Conservation (phyloP, 78 protist species). For the Bodo saltans region DNA sequence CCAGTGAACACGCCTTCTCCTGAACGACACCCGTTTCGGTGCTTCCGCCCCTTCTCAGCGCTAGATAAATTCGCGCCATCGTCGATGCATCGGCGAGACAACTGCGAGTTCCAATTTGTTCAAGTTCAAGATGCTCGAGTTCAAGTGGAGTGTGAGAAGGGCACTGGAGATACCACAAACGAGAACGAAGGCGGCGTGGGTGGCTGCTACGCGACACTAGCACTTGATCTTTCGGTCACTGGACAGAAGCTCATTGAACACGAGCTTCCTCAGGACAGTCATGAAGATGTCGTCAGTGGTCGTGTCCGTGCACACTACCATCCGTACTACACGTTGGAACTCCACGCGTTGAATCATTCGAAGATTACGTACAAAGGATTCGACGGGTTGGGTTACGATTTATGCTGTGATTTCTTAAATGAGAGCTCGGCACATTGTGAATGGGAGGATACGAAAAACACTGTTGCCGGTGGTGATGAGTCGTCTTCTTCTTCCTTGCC, state of each 20-base stretch:
- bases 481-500: not conserved
- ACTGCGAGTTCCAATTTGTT: not conserved
- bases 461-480: not conserved
- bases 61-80: not conserved
- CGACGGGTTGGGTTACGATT: not conserved
- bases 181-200: too few relatives aligned
- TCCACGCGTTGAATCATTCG: not conserved
- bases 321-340: not conserved
- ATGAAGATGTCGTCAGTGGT: not conserved
- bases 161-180: not conserved
- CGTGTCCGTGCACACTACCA: too few relatives aligned
- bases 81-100: not conserved
- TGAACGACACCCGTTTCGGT: not conserved
- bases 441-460: not conserved
- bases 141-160: not conserved
- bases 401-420: not conserved
- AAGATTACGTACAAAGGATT: not conserved
- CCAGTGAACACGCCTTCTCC: too few relatives aligned
- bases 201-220: too few relatives aligned
- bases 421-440: not conserved
- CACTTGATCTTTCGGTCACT: too few relatives aligned
- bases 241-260: too few relatives aligned
- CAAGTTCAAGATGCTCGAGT: not conserved
- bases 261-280: not conserved
- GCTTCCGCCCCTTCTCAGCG: not conserved